Base-by-base conservation (phyloP, 805 yeast genomes). In the Ogataea ramenticola region DNA sequence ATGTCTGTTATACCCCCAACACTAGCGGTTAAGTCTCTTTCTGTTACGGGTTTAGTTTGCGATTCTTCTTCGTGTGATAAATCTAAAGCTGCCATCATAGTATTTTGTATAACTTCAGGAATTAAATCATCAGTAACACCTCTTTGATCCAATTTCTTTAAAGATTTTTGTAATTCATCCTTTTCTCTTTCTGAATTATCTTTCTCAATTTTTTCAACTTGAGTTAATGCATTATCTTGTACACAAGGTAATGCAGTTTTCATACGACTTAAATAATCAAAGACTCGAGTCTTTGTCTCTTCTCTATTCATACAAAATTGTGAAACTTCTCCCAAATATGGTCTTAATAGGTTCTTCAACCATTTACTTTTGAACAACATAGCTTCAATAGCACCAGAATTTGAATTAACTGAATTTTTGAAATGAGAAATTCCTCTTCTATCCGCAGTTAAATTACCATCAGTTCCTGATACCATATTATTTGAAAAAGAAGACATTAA, bases 1-100 rank as follows among this genome's bases (percentile, higher is more conserved):
- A 22, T 15, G 3, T 36, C 39, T 4, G 16, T 16, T 8, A 37
- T 26, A 4, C 16, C 40, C 24, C 32, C n/a, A n/a, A 37, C 30
- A 21, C 19, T 36, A 4, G 8, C 22, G n/a, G 22, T 15, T 3
- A 36, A 16, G 15, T 34, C 37, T 20, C 19, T 19, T 8, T 7
- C 11, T 16, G 12, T 34, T 4, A 15, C 37, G 7, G 24, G 24
- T 6, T 4, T 4, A 22, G 9, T 15, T 15, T 22, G 3, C 45
- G 17, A 46, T 7, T 48, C 51, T 21, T 51, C 51, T 16, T 50
- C 49, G 8, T 33, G 29, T 7, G 50, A 46, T 14, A 48, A 33
- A 14, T 60, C 63, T 10, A 61, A 40, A 20, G 41, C 48, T 19
- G 50, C 54, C 64, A 61, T 54, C n/a, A 40, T 37, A 4, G 63